These are phyloP conservation scores for Cotoneaster glaucophyllus DNA, from an alignment of 306 rosid genomes.

Conservation along the genomic window DNA sequence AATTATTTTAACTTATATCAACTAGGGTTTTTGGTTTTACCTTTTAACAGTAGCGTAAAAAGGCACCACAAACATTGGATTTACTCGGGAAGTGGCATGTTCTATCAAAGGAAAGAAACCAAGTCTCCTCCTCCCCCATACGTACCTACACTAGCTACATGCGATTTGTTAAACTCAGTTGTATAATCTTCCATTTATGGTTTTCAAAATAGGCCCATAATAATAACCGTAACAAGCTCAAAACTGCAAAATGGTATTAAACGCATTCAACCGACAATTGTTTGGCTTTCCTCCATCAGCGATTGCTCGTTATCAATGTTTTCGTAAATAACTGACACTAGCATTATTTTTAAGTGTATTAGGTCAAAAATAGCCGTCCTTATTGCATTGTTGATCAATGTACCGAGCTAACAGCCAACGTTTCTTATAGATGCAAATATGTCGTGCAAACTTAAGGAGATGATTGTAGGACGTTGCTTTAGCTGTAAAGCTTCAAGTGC, in stretches of 20 bases:
- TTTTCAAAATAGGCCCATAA: background rate
- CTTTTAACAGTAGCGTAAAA: background rate
- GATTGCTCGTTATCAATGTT: too few relatives aligned
- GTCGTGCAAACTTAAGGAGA: background rate
- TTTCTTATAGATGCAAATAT: background rate
- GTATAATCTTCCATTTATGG: too few relatives aligned
- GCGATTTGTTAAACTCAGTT: background rate
- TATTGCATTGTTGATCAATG: background rate
- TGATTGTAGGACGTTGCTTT: background rate
- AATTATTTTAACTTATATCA: constrained; percentile 6
- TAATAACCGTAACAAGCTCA: too few relatives aligned
- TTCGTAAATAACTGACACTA: too few relatives aligned
- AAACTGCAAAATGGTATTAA: too few relatives aligned
- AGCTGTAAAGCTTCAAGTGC: background rate
- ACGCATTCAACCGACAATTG: background rate
- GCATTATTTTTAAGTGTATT: background rate
- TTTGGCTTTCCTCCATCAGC: background rate
- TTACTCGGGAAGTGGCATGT: background rate
- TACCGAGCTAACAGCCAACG: too few relatives aligned
- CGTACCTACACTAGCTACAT: background rate
- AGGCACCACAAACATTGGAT: background rate
- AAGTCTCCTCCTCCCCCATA: background rate
- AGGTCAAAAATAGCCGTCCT: background rate
- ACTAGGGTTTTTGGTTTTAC: background rate
- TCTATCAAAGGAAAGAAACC: background rate